Evolutionary conservation across 2,329 filamentous ascomycete genomes (phyloP).

Genomic region (Mycosphaerella sp.): DNA sequence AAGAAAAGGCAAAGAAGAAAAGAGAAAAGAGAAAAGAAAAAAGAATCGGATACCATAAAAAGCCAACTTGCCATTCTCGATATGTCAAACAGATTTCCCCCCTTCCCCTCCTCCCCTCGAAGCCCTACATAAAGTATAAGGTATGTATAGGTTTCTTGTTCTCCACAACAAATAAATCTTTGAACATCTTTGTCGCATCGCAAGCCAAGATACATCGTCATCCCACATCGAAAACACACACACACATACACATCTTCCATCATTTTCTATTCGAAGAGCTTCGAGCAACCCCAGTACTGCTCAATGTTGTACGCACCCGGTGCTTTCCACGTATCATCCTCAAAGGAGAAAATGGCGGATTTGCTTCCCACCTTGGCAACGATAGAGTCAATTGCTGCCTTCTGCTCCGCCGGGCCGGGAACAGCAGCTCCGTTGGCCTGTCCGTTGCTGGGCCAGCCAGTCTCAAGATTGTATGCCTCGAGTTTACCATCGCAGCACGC

Average conservation of each 20-base stretch:
- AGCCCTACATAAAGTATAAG: not conserved
- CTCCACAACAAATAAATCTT: no score
- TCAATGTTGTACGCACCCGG: slow-evolving; percentile 65
- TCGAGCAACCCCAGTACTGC: slow-evolving; percentile 67
- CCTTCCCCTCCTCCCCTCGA: not conserved
- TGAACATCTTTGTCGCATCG: no score
- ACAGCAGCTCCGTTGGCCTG: slow-evolving; percentile 64
- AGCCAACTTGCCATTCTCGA: no score
- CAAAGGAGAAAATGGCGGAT: slow-evolving; percentile 75
- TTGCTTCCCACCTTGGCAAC: slow-evolving; percentile 57
- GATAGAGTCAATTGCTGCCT: slow-evolving; percentile 65
- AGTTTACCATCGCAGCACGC: slow-evolving; percentile 61
- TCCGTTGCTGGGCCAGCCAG: slow-evolving; percentile 76
- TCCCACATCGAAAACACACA: not conserved
- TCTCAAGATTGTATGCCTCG: slow-evolving; percentile 76
- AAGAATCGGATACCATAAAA: not conserved
- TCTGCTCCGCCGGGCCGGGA: slow-evolving; percentile 62
- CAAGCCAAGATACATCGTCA: not conserved
- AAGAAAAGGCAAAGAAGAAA: no score
- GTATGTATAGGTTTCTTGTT: no score
- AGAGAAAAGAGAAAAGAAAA: no score
- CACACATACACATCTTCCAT: not conserved
- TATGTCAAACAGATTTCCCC: no score
- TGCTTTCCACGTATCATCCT: slow-evolving; percentile 76
- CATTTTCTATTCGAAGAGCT: slow-evolving; percentile 20